phyloP scores from a whole-genome alignment of 495 filamentous ascomycete genomes.

The Ascobolus immersus region DNA sequence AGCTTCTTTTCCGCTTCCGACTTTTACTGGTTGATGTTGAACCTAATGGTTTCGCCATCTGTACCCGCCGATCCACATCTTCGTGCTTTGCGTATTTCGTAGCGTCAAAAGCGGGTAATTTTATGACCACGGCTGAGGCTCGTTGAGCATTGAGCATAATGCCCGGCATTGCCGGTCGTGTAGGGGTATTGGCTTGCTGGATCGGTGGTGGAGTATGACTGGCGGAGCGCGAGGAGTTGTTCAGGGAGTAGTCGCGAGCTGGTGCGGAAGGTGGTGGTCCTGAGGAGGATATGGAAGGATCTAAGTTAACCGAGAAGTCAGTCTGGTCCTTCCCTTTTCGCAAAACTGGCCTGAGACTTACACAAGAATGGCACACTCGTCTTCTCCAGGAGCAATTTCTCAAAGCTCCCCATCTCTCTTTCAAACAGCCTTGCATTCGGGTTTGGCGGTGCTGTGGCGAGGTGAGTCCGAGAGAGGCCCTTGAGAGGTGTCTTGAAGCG shows the following conservation, averaged over 20 bases:
- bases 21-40: constrained; percentile 8
- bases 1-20: constrained; percentile 15
- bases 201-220: not conserved
- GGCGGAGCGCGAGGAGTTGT: not conserved
- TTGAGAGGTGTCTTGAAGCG: too few relatives aligned
- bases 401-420: too few relatives aligned
- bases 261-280: not conserved
- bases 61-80: constrained; percentile 15
- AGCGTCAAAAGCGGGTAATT: constrained; percentile 13
- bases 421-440: too few relatives aligned
- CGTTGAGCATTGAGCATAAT: constrained; percentile 36
- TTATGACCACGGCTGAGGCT: constrained; percentile 37
- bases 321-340: constrained; percentile 5
- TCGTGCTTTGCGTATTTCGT: constrained; percentile 17
- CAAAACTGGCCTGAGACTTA: not conserved
- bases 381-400: too few relatives aligned
- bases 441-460: too few relatives aligned
- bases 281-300: constrained; percentile 34
- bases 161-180: constrained; percentile 12
- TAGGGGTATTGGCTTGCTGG: not conserved
- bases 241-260: not conserved
- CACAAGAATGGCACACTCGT: too few relatives aligned
- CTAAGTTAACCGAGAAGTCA: constrained; percentile 20
- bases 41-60: constrained; percentile 8
- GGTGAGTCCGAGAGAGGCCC: too few relatives aligned